Conservation (phyloP, 2,329 filamentous ascomycete genomes). For the Venturia carpophila region DNA sequence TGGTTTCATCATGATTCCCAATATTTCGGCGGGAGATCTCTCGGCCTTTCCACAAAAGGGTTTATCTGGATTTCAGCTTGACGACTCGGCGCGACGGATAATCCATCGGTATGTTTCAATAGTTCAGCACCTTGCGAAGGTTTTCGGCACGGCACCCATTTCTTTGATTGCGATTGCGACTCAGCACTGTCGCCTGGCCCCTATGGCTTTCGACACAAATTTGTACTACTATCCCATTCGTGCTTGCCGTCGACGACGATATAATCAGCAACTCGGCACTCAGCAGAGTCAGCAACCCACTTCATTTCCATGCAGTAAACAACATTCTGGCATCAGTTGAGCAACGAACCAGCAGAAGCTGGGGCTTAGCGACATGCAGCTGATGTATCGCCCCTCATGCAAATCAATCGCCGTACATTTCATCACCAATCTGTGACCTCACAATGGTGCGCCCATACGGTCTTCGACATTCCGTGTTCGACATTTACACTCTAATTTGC, state of each 20-base stretch:
- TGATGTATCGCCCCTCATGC: not conserved
- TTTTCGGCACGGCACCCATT: conserved; percentile 17
- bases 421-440: conserved; percentile 3
- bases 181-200: conserved; percentile 16
- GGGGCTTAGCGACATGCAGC: conserved; percentile 1
- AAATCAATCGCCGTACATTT: not conserved
- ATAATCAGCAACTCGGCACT: conserved; percentile 16
- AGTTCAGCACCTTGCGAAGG: conserved; percentile 13
- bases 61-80: conserved; percentile 15
- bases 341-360: not conserved
- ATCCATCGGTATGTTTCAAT: conserved; percentile 17
- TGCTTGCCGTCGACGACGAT: conserved; percentile 15
- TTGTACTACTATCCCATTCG: conserved; percentile 16
- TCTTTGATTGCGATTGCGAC: conserved; percentile 18
- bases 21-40: conserved; percentile 3
- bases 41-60: conserved; percentile 7
- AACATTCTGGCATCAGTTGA: conserved; percentile 10
- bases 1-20: conserved; percentile 14
- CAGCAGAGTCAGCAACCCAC: conserved; percentile 15
- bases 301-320: conserved; percentile 14
- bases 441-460: not conserved
- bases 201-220: conserved; percentile 17
- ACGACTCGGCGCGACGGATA: conserved; percentile 17
- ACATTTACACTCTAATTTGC: conserved; percentile 1
- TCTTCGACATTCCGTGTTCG: conserved; percentile 8